Percentiles rank a stretch among this genome's conserved stretches.
Conservation (phyloP, 495 filamentous ascomycete genomes). For the Podospora appendiculata region DNA sequence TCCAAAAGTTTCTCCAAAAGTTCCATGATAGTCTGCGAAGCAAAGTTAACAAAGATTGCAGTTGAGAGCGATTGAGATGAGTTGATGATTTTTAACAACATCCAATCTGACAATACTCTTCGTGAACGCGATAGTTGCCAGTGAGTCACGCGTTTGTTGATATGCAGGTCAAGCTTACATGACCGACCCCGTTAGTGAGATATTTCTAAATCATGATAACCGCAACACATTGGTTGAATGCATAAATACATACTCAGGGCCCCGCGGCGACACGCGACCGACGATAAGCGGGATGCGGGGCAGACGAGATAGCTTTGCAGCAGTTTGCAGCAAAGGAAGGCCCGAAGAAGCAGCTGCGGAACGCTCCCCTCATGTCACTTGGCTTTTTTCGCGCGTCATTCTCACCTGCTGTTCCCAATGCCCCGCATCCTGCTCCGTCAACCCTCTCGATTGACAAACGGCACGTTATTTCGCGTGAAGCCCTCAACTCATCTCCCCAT, state of each 20-base stretch:
- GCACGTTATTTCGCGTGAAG: too few species aligned
- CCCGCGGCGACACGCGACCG: background rate
- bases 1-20: slow-evolving; percentile 2
- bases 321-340: too few species aligned
- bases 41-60: too few species aligned
- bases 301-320: background rate
- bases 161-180: too few species aligned
- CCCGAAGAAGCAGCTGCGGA: too few species aligned
- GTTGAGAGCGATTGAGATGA: background rate
- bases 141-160: too few species aligned
- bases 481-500: too few species aligned
- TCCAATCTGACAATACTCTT: too few species aligned
- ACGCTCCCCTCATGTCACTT: too few species aligned
- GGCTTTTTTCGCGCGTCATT: background rate
- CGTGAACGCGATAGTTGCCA: too few species aligned
- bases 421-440: slow-evolving; percentile 31
- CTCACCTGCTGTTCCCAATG: slow-evolving; percentile 6
- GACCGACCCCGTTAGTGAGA: background rate
- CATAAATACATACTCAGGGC: background rate
- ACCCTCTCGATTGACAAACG: slow-evolving; percentile 18
- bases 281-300: background rate
- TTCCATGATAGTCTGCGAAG: too few species aligned
- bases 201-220: background rate
- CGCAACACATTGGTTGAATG: too few species aligned
- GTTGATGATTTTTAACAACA: background rate